These are phyloP conservation scores for Xylariaceae sp. DNA, from an alignment of 2,329 filamentous ascomycete genomes.

Conservation along the genomic window DNA sequence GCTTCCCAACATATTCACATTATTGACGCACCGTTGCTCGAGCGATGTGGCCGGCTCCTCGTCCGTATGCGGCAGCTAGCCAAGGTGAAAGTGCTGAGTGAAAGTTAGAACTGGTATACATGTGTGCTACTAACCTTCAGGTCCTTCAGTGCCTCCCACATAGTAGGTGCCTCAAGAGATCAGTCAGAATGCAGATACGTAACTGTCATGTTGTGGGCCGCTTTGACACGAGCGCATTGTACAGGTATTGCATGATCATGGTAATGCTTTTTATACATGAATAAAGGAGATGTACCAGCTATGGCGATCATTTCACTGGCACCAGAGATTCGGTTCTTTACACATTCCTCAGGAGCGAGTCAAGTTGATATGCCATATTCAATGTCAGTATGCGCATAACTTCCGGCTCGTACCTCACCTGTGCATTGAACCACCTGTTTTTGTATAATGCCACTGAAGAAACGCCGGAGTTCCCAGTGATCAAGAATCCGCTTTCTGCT, in stretches of 20 bases:
- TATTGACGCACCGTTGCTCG: constrained; percentile 59
- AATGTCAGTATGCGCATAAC: constrained; percentile 9
- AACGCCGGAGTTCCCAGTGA: constrained; percentile 59
- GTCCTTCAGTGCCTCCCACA: constrained; percentile 58
- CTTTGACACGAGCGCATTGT: constrained; percentile 56
- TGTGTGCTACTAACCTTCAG: constrained; percentile 45
- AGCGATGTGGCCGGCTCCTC: constrained; percentile 58
- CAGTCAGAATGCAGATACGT: constrained; percentile 53
- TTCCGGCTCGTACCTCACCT: background rate
- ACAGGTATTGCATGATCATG: constrained; percentile 61
- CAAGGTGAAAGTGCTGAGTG: constrained; percentile 54
- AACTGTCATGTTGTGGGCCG: constrained; percentile 62
- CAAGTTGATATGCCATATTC: constrained; percentile 67
- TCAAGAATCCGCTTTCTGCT: constrained; percentile 65
- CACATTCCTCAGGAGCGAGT: constrained; percentile 60
- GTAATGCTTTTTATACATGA: constrained; percentile 67
- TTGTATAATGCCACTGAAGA: constrained; percentile 61
- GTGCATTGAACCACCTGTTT: too few species aligned
- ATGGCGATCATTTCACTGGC: constrained; percentile 53
- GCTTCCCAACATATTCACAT: constrained; percentile 56
- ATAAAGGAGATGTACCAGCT: constrained; percentile 64
- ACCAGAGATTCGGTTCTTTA: constrained; percentile 63
- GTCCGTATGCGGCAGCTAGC: constrained; percentile 54
- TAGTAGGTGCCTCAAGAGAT: constrained; percentile 55
- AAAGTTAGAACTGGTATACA: constrained; percentile 58